phyloP scores from a whole-genome alignment of 805 yeast species.

The Hagleromyces aurorensis region DNA sequence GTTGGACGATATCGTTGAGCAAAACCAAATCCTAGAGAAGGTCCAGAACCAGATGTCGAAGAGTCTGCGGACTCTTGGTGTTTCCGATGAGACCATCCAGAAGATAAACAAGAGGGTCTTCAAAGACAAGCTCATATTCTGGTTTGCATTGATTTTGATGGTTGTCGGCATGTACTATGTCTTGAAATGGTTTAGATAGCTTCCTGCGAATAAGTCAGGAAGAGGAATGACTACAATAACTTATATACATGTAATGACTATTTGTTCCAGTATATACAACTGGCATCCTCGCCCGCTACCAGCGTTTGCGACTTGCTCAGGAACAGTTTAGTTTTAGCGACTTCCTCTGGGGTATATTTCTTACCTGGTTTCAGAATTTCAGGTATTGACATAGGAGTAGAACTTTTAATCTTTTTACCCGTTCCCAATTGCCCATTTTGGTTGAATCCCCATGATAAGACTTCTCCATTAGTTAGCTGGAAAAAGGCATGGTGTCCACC shows the following conservation, averaged over 20 bases:
- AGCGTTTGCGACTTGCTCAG: slow-evolving; percentile 47
- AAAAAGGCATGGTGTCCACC: slow-evolving; percentile 63
- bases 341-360: slow-evolving; percentile 16
- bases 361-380: slow-evolving; percentile 47
- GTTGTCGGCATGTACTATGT: slow-evolving; percentile 60
- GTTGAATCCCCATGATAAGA: slow-evolving; percentile 79
- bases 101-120: slow-evolving; percentile 72
- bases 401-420: slow-evolving; percentile 57
- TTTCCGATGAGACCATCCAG: slow-evolving; percentile 76
- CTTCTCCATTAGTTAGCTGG: slow-evolving; percentile 53
- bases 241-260: slow-evolving; percentile 4
- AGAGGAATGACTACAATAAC: background rate
- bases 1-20: slow-evolving; percentile 78
- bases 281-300: slow-evolving; percentile 52
- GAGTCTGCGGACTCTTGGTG: slow-evolving; percentile 73
- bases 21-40: slow-evolving; percentile 59
- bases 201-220: background rate
- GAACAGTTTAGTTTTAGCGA: slow-evolving; percentile 35
- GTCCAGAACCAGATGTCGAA: slow-evolving; percentile 57
- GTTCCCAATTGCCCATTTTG: slow-evolving; percentile 78
- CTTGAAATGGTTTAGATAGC: slow-evolving; percentile 51
- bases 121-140: slow-evolving; percentile 82
- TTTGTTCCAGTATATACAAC: slow-evolving; percentile 54
- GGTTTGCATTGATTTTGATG: slow-evolving; percentile 58
- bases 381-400: slow-evolving; percentile 49